Percentiles rank a stretch among this genome's conserved stretches.
Conservation (phyloP, 2,329 filamentous ascomycete species). For the Calonectria pteridis region DNA sequence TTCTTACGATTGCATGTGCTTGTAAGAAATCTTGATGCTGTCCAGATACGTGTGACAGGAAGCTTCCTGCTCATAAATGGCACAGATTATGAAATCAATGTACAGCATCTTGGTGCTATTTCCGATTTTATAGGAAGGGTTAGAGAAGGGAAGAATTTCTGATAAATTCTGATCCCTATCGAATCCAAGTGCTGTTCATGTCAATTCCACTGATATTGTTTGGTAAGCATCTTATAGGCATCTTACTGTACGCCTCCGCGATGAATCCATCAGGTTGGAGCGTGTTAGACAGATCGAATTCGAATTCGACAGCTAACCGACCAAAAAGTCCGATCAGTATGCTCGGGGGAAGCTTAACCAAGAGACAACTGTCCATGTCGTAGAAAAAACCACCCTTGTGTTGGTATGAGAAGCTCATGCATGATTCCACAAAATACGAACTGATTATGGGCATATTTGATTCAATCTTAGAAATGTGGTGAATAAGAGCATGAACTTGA, state of each 20-base stretch:
- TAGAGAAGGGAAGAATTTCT: conserved; percentile 57
- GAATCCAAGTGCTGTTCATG: conserved; percentile 31
- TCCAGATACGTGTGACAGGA: conserved; percentile 63
- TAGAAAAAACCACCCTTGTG: neutral
- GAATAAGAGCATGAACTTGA: neutral
- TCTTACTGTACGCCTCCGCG: conserved; percentile 40
- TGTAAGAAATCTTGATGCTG: conserved; percentile 49
- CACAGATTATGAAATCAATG: conserved; percentile 61
- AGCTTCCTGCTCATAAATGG: conserved; percentile 66
- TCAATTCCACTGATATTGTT: conserved; percentile 21
- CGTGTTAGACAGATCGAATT: conserved; percentile 24
- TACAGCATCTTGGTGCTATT: conserved; percentile 53
- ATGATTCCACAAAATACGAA: neutral
- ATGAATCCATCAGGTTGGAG: conserved; percentile 35
- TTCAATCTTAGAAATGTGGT: neutral
- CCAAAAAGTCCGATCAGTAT: conserved; percentile 37
- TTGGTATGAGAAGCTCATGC: neutral
- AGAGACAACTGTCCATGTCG: neutral
- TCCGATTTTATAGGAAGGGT: conserved; percentile 50
- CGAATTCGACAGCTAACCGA: conserved; percentile 42
- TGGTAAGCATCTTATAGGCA: neutral
- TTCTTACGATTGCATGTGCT: neutral
- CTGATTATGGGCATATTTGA: neutral
- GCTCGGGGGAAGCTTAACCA: neutral
- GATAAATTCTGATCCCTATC: conserved; percentile 35